Percentiles rank a stretch among this genome's conserved stretches.
Evolutionary conservation across 2,329 filamentous ascomycete species (phyloP).

Genomic region (Myrmaecium sp.): DNA sequence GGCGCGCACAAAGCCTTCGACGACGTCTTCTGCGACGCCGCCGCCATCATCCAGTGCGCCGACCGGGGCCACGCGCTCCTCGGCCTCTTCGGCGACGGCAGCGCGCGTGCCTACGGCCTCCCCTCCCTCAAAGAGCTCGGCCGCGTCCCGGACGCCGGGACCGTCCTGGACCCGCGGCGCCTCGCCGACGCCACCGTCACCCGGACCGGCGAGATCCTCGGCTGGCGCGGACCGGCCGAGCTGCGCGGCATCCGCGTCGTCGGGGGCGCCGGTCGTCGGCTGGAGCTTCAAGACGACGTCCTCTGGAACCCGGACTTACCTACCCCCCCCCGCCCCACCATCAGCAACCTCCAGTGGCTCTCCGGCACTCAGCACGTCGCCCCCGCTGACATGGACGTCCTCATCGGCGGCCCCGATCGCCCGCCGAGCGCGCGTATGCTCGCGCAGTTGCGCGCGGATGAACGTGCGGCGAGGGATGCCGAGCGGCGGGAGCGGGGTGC

Average conservation of each 20-base stretch:
- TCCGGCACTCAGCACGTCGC: conserved; percentile 85
- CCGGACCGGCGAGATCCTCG: conserved; percentile 63
- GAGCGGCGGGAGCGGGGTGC: conserved; percentile 16
- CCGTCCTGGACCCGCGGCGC: conserved; percentile 58
- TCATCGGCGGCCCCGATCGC: conserved; percentile 78
- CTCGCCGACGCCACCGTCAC: conserved; percentile 55
- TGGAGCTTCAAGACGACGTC: conserved; percentile 34
- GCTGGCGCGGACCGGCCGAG: conserved; percentile 80
- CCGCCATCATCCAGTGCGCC: conserved; percentile 58
- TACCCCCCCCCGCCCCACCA: conserved; percentile 71
- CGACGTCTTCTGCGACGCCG: conserved; percentile 64
- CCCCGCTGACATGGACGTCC: conserved; percentile 68
- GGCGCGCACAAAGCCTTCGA: conserved; percentile 89
- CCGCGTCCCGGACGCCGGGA: conserved; percentile 41
- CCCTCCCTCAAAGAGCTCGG: conserved; percentile 76
- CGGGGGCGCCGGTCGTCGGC: conserved; percentile 48
- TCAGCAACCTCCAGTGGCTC: conserved; percentile 93
- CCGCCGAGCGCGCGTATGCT: conserved; percentile 81
- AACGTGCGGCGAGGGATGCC: conserved; percentile 35
- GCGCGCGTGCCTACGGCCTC: conserved; percentile 66
- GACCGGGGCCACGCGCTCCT: conserved; percentile 64
- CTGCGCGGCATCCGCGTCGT: conserved; percentile 70
- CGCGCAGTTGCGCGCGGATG: conserved; percentile 59
- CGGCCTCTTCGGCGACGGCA: conserved; percentile 70
- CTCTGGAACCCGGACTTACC: conserved; percentile 62